phyloP scores from a whole-genome alignment of 345 rosid genomes.

The Syzygium grande region DNA sequence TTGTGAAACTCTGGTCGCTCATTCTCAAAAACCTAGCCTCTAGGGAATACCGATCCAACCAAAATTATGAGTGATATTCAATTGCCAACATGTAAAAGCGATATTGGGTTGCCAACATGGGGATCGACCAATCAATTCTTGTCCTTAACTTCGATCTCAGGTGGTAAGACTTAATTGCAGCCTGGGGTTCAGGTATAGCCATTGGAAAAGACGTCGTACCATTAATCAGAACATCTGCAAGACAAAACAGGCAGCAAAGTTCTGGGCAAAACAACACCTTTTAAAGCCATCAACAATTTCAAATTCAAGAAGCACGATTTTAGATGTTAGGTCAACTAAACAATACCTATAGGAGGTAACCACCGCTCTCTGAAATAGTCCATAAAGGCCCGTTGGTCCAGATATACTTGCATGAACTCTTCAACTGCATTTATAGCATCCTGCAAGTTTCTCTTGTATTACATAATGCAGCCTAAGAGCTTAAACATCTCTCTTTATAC shows the following conservation, averaged over 20 bases:
- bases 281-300: not conserved
- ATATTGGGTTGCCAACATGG: constrained; percentile 11
- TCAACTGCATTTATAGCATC: not conserved
- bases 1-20: constrained; percentile 23
- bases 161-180: constrained; percentile 41
- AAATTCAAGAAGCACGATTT: not conserved
- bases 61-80: constrained; percentile 29
- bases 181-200: constrained; percentile 27
- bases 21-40: constrained; percentile 27
- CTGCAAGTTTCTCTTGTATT: not conserved
- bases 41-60: constrained; percentile 25
- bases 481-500: constrained; percentile 42
- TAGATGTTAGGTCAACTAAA: not conserved
- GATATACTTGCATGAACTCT: constrained; percentile 34
- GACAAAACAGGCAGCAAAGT: not conserved
- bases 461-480: constrained; percentile 13
- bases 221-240: constrained; percentile 24
- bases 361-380: constrained; percentile 2
- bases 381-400: constrained; percentile 32
- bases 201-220: constrained; percentile 24
- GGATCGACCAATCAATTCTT: constrained; percentile 39
- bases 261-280: not conserved
- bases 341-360: not conserved
- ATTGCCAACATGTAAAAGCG: constrained; percentile 10
- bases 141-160: constrained; percentile 26